phyloP scores from a whole-genome alignment of 164 flowering plant species.

The Platanus orientalis region DNA sequence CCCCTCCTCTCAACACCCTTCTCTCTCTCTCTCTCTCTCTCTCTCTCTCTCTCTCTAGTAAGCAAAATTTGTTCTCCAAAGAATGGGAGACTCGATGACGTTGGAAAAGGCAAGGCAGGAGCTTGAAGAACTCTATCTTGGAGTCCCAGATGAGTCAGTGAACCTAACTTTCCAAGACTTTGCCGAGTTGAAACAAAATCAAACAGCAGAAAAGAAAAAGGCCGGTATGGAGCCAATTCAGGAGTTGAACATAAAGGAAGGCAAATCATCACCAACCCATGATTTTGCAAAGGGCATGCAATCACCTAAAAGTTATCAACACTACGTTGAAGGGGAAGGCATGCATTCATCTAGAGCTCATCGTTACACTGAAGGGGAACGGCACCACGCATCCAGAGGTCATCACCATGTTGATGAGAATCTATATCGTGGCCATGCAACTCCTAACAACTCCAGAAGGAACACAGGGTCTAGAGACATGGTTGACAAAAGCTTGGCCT shows the following conservation, averaged over 20 bases:
- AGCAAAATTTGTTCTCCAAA: no score
- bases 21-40: background rate
- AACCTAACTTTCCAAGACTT: conserved; percentile 62
- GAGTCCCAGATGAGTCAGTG: conserved; percentile 72
- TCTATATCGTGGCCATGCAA: background rate
- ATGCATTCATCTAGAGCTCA: background rate
- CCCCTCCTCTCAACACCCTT: no score
- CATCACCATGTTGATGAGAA: conserved; percentile 7
- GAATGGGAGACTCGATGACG: conserved; percentile 17
- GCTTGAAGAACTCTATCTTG: conserved; percentile 62
- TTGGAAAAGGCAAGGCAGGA: conserved; percentile 47
- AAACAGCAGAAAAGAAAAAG: conserved; percentile 13
- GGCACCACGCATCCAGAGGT: no score
- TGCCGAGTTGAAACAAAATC: conserved; percentile 27
- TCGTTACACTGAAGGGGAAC: no score
- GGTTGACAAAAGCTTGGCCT: conserved; percentile 21
- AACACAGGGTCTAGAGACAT: conserved; percentile 18
- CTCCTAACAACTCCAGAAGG: background rate
- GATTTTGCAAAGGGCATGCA: conserved; percentile 42
- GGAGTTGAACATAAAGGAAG: conserved; percentile 11
- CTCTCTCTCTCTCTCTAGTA: no score
- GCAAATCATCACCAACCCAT: conserved; percentile 31
- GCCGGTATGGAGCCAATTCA: conserved; percentile 14
- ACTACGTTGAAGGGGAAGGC: background rate
- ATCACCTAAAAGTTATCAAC: conserved; percentile 11